phyloP scores from a whole-genome alignment of 176 grass and related monocot species.

The Paspalum vaginatum region DNA sequence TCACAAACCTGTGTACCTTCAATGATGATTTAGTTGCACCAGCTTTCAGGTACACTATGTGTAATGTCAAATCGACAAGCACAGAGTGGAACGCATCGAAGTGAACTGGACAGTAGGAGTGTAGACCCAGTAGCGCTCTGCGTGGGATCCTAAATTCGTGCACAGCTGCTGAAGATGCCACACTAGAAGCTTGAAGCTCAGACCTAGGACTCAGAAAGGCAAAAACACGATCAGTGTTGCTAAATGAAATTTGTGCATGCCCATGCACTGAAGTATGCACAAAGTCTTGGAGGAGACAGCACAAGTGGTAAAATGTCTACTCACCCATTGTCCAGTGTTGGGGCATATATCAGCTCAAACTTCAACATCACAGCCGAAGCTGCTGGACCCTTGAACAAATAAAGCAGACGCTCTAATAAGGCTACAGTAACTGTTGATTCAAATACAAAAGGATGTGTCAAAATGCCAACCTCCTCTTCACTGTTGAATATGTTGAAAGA shows the following conservation, averaged over 20 bases:
- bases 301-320: conserved; percentile 1
- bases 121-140: conserved; percentile 83
- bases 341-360: conserved; percentile 93
- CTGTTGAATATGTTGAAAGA: conserved; percentile 86
- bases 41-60: conserved; percentile 91
- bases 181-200: conserved; percentile 71
- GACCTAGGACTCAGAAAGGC: conserved; percentile 56
- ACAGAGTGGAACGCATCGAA: conserved; percentile 91
- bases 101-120: conserved; percentile 96
- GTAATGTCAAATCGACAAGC: conserved; percentile 91
- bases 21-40: conserved; percentile 70
- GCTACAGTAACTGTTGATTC: conserved; percentile 28
- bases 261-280: background rate
- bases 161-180: conserved; percentile 64
- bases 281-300: conserved; percentile 25
- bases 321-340: conserved; percentile 81
- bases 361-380: conserved; percentile 80
- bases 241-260: conserved; percentile 17
- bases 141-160: conserved; percentile 95
- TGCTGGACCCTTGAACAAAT: conserved; percentile 68
- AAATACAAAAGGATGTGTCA: conserved; percentile 21
- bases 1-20: conserved; percentile 98
- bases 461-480: conserved; percentile 71
- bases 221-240: conserved; percentile 32
- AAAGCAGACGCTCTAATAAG: conserved; percentile 42